Conservation (phyloP, 192 early-diverging fungal species). For the Coemansia umbellata region DNA sequence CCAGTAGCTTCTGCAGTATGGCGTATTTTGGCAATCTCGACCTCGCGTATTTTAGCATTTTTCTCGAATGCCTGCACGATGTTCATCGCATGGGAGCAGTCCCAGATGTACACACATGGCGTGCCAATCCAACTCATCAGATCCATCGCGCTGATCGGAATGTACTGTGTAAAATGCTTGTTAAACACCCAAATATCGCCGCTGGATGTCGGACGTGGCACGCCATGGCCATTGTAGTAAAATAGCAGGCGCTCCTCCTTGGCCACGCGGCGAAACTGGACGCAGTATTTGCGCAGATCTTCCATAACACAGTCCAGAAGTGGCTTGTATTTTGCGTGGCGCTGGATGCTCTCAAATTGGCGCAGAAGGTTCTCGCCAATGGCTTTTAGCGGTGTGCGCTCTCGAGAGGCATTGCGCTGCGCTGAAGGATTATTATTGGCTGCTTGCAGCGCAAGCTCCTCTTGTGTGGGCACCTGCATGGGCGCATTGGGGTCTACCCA, state of each 20-base stretch:
- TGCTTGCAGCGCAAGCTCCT: constrained; percentile 74
- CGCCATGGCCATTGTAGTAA: constrained; percentile 98
- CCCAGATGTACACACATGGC: constrained; percentile 95
- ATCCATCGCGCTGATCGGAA: constrained; percentile 88
- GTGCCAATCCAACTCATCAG: constrained; percentile 93
- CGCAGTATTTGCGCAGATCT: constrained; percentile 87
- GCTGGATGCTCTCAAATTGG: constrained; percentile 91
- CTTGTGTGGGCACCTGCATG: constrained; percentile 45
- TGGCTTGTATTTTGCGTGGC: constrained; percentile 74
- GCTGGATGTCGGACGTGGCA: constrained; percentile 87
- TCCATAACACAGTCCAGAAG: constrained; percentile 90
- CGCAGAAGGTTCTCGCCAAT: constrained; percentile 88
- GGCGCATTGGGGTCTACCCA: constrained; percentile 91
- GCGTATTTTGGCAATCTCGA: constrained; percentile 55
- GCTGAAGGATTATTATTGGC: not conserved
- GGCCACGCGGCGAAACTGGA: constrained; percentile 72
- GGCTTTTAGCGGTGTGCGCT: constrained; percentile 24
- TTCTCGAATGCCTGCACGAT: constrained; percentile 86
- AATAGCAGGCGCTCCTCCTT: constrained; percentile 95
- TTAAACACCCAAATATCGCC: constrained; percentile 99
- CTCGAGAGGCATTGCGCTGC: constrained; percentile 11
- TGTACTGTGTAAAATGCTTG: constrained; percentile 96
- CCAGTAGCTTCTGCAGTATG: constrained; percentile 30
- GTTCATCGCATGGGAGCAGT: constrained; percentile 90
- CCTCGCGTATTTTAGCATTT: constrained; percentile 82